Base-by-base conservation (phyloP, 768 basidiomycete genomes). In the Infundibulicybe gibba region DNA sequence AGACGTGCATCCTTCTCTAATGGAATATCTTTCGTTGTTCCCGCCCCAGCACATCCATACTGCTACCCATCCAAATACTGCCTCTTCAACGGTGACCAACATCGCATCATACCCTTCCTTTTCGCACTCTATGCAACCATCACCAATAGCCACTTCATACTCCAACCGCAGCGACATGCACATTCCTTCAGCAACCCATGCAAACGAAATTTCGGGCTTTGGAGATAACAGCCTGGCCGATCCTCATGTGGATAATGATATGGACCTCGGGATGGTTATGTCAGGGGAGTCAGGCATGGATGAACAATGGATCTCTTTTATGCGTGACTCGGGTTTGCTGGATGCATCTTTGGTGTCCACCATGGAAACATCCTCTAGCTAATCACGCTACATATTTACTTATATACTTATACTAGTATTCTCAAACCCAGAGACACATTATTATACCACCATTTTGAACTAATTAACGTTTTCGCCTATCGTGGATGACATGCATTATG, bases 261-360 rank as follows among this genome's bases (percentile, higher is more conserved):
- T 67, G 21, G 71, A 72, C 41, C 53, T 77, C 37, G 77, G 74
- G 5, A 66, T 78, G 68, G 71, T 80, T 59, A 71, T 78, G 60
- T 67, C 75, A 15, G 79, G 79, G 19, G 79, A 82, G 43, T 75
- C 75, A n/a, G 72, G 74, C 10, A 79, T 83, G 58, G 80, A 83
- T 51, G 79, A 83, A 44, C 79, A 79, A 55, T 87, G 85, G 85
- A 74, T 70, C 57, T 72, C 75, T 8, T 78, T 86, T 53, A 82
- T 87, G 76, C 74, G 75, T 32, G 77, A 82, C 47, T 76, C 79
- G 9, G 81, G 80, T 14, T 61, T 85, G 38, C 54, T 83, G 44
- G 76, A 79, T 52, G 67, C 54, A n/a, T 57, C 42, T 25, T 8
- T 48, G 15, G 48, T 41, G 25, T 42, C 32, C 42, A 25, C 4